Percentiles rank a stretch among this genome's conserved stretches.
Conservation (phyloP, 1,284 basidiomycete genomes). For the Caloboletus firmus region DNA sequence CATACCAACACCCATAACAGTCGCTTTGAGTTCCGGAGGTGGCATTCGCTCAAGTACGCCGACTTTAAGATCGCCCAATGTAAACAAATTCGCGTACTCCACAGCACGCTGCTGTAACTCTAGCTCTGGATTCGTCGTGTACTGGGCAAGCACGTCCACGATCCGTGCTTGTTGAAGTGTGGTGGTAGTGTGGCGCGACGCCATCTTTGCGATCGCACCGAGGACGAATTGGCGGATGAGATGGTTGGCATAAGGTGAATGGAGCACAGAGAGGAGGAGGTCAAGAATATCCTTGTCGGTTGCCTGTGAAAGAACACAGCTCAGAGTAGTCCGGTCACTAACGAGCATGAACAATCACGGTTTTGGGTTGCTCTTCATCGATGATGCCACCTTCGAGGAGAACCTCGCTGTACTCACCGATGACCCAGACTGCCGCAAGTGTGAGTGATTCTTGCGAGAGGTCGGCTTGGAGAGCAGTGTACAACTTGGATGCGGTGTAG, state of each 20-base stretch:
- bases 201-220: constrained; percentile 88
- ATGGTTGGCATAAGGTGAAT: constrained; percentile 93
- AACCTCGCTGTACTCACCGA: constrained; percentile 96
- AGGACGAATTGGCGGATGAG: constrained; percentile 92
- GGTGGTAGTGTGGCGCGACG: constrained; percentile 70
- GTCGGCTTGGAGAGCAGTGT: constrained; percentile 83
- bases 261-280: constrained; percentile 82
- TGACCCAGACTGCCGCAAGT: constrained; percentile 90
- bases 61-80: constrained; percentile 71
- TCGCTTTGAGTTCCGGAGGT: constrained; percentile 92
- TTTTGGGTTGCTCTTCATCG: constrained; percentile 80
- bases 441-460: constrained; percentile 97
- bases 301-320: constrained; percentile 44
- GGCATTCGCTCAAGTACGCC: constrained; percentile 99
- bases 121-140: constrained; percentile 84
- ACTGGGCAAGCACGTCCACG: constrained; percentile 70
- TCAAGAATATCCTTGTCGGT: constrained; percentile 85
- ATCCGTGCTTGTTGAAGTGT: constrained; percentile 76
- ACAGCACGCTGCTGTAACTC: constrained; percentile 96
- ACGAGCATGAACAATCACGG: constrained; percentile 43
- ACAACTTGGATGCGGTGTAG: constrained; percentile 94
- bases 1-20: constrained; percentile 87
- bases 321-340: constrained; percentile 1
- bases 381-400: constrained; percentile 87
- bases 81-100: constrained; percentile 88